phyloP scores from a whole-genome alignment of 768 basidiomycete genomes.

The Gloeostereum incarnatum region DNA sequence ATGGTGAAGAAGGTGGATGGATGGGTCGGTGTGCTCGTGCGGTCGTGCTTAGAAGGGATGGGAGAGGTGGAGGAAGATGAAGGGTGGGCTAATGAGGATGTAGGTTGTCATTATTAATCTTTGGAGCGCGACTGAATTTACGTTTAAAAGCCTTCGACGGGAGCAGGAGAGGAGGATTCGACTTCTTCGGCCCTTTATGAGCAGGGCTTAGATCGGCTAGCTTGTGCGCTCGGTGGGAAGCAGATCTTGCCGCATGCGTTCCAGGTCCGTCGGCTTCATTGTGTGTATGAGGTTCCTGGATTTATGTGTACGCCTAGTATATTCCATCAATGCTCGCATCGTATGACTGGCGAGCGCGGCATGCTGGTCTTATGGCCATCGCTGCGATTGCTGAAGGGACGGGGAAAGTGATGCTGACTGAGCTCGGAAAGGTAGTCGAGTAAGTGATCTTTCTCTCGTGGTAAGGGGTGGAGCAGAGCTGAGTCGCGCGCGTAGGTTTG shows the following conservation, averaged over 20 bases:
- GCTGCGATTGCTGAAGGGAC: slow-evolving; percentile 83
- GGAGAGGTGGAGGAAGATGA: slow-evolving; percentile 62
- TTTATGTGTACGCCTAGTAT: slow-evolving; percentile 23
- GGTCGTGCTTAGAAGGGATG: slow-evolving; percentile 78
- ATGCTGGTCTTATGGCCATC: slow-evolving; percentile 83
- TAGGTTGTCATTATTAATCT: slow-evolving; percentile 22
- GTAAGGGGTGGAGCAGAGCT: not conserved
- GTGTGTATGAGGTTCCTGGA: not conserved
- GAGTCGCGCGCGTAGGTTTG: slow-evolving; percentile 35
- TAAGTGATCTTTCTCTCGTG: slow-evolving; percentile 23
- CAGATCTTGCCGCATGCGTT: slow-evolving; percentile 74
- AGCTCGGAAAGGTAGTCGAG: slow-evolving; percentile 77
- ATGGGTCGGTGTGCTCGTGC: slow-evolving; percentile 63
- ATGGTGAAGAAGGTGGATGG: slow-evolving; percentile 63
- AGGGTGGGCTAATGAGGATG: slow-evolving; percentile 68
- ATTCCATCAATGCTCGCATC: slow-evolving; percentile 77
- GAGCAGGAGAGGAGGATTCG: slow-evolving; percentile 48
- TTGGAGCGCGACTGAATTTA: not conserved
- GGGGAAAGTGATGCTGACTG: slow-evolving; percentile 41
- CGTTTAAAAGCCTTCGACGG: slow-evolving; percentile 45
- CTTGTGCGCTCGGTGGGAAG: slow-evolving; percentile 72
- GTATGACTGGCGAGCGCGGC: slow-evolving; percentile 78
- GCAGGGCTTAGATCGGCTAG: slow-evolving; percentile 73
- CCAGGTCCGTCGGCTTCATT: slow-evolving; percentile 23
- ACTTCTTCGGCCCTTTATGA: slow-evolving; percentile 77